Base-by-base conservation (phyloP, 176 grass and related monocot genomes). In the Oryza meridionalis region DNA sequence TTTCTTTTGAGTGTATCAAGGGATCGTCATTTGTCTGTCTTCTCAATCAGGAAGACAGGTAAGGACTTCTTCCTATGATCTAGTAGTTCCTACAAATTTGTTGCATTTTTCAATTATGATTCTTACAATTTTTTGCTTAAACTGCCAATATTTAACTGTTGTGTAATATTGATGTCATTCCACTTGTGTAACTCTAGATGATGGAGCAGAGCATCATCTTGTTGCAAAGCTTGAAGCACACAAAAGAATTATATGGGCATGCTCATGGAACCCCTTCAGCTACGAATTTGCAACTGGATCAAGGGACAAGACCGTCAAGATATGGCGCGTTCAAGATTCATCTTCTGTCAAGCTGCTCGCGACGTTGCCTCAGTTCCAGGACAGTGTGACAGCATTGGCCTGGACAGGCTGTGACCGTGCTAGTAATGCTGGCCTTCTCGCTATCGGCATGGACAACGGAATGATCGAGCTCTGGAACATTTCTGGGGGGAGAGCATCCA, bases 241-340 rank as follows among this genome's bases (percentile, higher is more conserved):
- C 80, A 99, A 96, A 84, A 91, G 96, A 92, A 99, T 96, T 80
- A 90, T 96, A 87, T 99, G 96, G 96, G 91, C 96, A 46, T 99
- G 93, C 62, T 90, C 93, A 72, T 99, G 96, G 96, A 99, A 93
- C 43, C 90, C 93, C 12, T 94, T 94, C 33, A 86, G 91, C 12
- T 74, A 94, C 38, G 87, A 99, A 89, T 99, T 99, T 85, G 96
- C 96, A 67, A 96, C 96, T 45, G 93, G 96, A 14, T 99, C 93
- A 33, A 96, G 96, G 81, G 96, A 99, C 84, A 99, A 96, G 77
- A 99, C 85, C 37, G 93, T 99, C 42, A 99, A 99, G 90, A 89
- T 99, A 62, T 99, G 96, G 96, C 33, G 80, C 32, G 61, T 96
- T 79, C 49, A 86, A 81, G 87, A 93, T 45, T 26, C 76, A 32